phyloP scores from a whole-genome alignment of 805 yeast genomes.

The Myxozyma lipomycoides region DNA sequence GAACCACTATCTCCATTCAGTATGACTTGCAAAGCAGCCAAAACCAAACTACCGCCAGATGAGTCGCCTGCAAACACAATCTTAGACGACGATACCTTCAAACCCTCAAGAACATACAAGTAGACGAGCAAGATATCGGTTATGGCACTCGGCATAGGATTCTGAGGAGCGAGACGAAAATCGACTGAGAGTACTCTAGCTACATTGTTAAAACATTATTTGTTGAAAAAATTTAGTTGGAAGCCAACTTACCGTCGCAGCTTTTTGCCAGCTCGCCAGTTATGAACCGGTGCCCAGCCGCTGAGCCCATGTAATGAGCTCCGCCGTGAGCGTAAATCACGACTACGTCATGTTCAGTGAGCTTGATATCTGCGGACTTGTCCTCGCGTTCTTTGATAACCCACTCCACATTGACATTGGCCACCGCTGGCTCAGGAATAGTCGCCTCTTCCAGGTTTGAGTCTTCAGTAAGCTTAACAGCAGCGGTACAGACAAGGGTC shows the following conservation, averaged over 20 bases:
- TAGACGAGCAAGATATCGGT: constrained; percentile 18
- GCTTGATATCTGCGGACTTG: neutral
- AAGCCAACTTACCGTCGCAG: constrained; percentile 1
- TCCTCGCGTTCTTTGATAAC: constrained; percentile 5
- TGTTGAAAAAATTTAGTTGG: neutral
- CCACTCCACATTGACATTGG: constrained; percentile 21
- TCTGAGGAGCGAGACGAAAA: constrained; percentile 22
- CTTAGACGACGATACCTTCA: constrained; percentile 13
- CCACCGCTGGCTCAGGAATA: constrained; percentile 14
- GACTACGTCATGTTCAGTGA: constrained; percentile 13
- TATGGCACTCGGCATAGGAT: constrained; percentile 21
- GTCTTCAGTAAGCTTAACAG: constrained; percentile 12
- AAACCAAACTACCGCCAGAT: constrained; percentile 21
- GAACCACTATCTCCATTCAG: constrained; percentile 8
- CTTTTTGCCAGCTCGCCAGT: constrained; percentile 13
- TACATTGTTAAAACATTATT: neutral
- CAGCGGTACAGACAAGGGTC: constrained; percentile 6
- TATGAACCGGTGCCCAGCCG: constrained; percentile 16
- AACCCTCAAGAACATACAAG: constrained; percentile 6
- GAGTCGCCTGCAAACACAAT: constrained; percentile 28
- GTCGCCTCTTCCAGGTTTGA: constrained; percentile 11
- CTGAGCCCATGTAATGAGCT: constrained; percentile 27
- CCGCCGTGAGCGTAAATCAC: constrained; percentile 29
- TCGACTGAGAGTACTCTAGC: constrained; percentile 20
- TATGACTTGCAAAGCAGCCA: constrained; percentile 10